Evolutionary conservation across 2,329 filamentous ascomycete species (phyloP).

Genomic region (Calycina marina): DNA sequence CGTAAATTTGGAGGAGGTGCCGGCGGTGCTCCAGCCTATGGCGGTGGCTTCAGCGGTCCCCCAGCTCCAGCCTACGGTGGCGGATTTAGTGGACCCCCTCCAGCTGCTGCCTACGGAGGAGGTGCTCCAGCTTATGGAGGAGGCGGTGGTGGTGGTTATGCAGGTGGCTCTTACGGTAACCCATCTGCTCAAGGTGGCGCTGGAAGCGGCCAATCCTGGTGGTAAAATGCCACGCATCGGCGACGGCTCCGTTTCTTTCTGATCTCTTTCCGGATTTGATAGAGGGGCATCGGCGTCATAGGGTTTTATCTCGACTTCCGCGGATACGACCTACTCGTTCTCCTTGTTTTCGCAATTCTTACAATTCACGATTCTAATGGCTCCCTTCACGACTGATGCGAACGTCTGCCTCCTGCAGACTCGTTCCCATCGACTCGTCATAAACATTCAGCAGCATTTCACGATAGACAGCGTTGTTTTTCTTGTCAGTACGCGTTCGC

Average conservation of each 20-base stretch:
- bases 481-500: neutral
- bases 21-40: conserved; percentile 27
- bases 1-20: conserved; percentile 56
- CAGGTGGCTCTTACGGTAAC: conserved; percentile 34
- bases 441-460: neutral
- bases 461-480: neutral
- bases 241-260: conserved; percentile 10
- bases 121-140: conserved; percentile 34
- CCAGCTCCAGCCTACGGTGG: conserved; percentile 34
- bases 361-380: neutral
- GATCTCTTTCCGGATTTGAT: conserved; percentile 11
- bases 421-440: neutral
- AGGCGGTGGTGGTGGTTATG: conserved; percentile 33
- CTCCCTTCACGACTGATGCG: neutral
- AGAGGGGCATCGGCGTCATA: neutral
- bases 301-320: neutral
- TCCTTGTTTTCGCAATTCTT: neutral
- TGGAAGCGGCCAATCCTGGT: conserved; percentile 39
- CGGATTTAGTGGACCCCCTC: conserved; percentile 29
- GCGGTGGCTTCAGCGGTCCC: conserved; percentile 31
- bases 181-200: conserved; percentile 33
- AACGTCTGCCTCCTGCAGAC: neutral
- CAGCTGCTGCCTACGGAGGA: conserved; percentile 25
- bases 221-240: conserved; percentile 27
- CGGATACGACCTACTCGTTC: neutral